phyloP scores from a whole-genome alignment of 73 alveolate species.

The Paramecium caudatum region DNA sequence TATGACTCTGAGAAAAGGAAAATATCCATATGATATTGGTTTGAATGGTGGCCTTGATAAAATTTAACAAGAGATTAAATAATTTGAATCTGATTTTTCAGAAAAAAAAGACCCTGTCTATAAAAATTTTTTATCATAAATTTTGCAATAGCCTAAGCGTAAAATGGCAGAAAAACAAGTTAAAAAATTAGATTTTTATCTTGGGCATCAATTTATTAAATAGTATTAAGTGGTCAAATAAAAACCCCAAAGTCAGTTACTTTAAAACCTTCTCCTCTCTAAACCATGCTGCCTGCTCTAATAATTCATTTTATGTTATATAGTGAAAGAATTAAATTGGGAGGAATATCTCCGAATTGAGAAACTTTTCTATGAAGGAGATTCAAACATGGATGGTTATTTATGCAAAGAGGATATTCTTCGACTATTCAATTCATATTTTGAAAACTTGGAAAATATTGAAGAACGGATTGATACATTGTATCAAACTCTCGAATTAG shows the following conservation, averaged over 20 bases:
- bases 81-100: neutral
- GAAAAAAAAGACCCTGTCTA: neutral
- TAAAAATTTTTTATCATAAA: constrained; percentile 6
- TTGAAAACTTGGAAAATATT: neutral
- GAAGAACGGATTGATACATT: neutral
- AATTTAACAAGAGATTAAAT: no score
- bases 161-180: no score
- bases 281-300: neutral
- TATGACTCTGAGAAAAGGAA: neutral
- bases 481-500: neutral
- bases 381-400: constrained; percentile 21
- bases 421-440: neutral
- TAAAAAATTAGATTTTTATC: no score
- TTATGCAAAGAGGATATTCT: neutral
- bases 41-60: no score
- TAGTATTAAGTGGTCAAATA: neutral
- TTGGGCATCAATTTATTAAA: neutral
- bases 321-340: constrained; percentile 3
- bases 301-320: neutral
- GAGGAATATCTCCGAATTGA: neutral
- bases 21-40: neutral
- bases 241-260: neutral
- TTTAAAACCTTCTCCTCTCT: neutral
- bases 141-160: no score
- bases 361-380: constrained; percentile 8